Evolutionary conservation across 371 early-diverging fungal species (phyloP).

Genomic region (Rhizopus sp.): DNA sequence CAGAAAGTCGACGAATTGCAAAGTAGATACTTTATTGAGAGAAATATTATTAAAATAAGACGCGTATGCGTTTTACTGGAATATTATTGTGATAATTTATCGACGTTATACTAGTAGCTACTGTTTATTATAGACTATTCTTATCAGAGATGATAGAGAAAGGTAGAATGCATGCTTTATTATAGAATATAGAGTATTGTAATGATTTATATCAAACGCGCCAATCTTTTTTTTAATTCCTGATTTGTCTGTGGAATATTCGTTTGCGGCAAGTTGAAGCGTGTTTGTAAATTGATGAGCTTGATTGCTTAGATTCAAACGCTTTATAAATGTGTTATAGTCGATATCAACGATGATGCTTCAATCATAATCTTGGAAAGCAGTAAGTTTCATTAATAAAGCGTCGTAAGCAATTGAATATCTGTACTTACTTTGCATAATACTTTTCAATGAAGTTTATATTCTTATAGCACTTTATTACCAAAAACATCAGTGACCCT

Average conservation of each 20-base stretch:
- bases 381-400: conserved; percentile 4
- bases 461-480: not conserved
- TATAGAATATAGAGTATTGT: no score
- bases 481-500: not conserved
- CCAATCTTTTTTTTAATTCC: not conserved
- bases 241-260: conserved; percentile 1
- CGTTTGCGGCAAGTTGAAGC: not conserved
- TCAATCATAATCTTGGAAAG: conserved; percentile 1
- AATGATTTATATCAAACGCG: no score
- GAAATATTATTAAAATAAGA: no score
- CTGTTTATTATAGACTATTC: no score
- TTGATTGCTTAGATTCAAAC: conserved; percentile 1
- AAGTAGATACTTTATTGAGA: no score
- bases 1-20: no score
- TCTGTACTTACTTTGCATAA: conserved; percentile 4
- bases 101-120: no score
- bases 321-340: not conserved
- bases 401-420: not conserved
- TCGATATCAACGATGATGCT: not conserved
- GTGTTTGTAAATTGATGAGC: not conserved
- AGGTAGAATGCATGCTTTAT: no score
- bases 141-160: no score
- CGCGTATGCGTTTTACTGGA: no score
- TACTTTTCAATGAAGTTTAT: conserved; percentile 2
- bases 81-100: no score